Base-by-base conservation (phyloP, 805 yeast species). In the Lipomyces spencermartinsiae region DNA sequence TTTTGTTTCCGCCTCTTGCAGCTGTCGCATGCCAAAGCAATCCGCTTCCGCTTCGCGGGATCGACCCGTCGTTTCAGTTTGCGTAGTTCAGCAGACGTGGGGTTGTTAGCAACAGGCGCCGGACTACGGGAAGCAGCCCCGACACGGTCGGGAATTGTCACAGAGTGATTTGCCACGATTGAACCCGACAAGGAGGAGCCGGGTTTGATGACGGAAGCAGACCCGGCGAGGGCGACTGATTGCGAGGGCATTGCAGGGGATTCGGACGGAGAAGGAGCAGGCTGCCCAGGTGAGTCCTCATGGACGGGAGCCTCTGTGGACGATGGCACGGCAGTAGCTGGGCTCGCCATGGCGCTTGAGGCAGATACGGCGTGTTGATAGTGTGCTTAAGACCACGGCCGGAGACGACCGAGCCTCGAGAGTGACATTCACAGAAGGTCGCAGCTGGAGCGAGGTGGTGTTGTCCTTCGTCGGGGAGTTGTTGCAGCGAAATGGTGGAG, bases 11-110 rank as follows among this genome's bases (percentile, higher is more conserved):
- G 73, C 60, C 77, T 79, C 74, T 82, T 82, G 75, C 86, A 83
- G 62, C 76, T 75, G 69, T 83, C 85, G 69, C 86, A 83, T 8
- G 86, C 86, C 67, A 79, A 77, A 0, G 85, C 81, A 25, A 82
- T 83, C 65, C 83, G 82, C 72, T 82, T 81, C 29, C 83, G 70
- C 56, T 70, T 65, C 64, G 74, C 58, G 12, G 74, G 74, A 53
- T 72, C 74, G 33, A 71, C 73, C 63, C 67, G 68, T 5, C 73
- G 64, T 61, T 71, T 66, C 22, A 63, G 71, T 61, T 63, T 72
- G 54, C 72, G 64, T 54, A 69, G 63, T 43, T 69, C 72, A n/a
- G 67, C 67, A 14, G 72, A 62, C 12, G 71, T 61, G 14, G 69
- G 58, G 8, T 60, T 58, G 19, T 43, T 43, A 12, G 16, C 14